phyloP scores from a whole-genome alignment of 306 rosid species.

The Medicago arabica region DNA sequence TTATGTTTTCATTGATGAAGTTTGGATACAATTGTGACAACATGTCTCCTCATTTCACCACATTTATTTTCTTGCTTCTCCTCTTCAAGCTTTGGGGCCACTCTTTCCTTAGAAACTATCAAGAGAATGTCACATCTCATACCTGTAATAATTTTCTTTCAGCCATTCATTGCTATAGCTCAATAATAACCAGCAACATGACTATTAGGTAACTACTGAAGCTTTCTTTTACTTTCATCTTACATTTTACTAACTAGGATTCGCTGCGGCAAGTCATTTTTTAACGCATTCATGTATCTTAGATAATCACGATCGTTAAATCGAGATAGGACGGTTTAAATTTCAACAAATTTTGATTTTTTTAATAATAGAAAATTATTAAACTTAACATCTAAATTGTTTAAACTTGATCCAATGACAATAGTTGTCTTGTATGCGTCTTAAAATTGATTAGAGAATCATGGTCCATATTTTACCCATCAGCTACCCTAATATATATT shows the following conservation, averaged over 20 bases:
- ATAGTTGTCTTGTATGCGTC: no score
- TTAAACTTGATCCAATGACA: no score
- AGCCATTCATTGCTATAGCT: conserved; percentile 1
- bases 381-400: no score
- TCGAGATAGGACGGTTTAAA: no score
- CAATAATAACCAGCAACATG: neutral
- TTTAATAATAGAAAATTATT: no score
- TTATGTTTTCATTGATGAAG: neutral
- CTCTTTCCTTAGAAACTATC: neutral
- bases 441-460: no score
- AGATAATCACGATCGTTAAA: no score
- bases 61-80: neutral
- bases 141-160: conserved; percentile 8
- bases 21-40: neutral
- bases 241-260: neutral
- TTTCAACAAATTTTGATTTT: no score
- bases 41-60: neutral
- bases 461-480: neutral
- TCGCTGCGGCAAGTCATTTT: no score
- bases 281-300: no score
- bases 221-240: neutral
- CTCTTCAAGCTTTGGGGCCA: neutral
- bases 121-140: conserved; percentile 8
- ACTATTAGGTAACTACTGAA: neutral
- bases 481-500: conserved; percentile 3